These are phyloP conservation scores for Tuber aestivum DNA, from an alignment of 495 filamentous ascomycete genomes.

Conservation along the genomic window DNA sequence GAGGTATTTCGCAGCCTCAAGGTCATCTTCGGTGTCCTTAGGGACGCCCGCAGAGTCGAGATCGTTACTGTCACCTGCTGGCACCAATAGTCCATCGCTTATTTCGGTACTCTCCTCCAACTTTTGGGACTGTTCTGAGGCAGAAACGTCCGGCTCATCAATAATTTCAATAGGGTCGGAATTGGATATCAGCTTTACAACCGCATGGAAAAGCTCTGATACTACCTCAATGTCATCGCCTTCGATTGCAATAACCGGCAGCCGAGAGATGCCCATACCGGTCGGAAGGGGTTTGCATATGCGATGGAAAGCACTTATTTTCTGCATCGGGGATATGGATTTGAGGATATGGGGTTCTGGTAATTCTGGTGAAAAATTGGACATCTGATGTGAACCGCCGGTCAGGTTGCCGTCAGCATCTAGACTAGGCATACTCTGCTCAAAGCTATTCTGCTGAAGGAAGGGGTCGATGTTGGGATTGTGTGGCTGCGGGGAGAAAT, in stretches of 20 bases:
- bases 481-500: slow-evolving; percentile 21
- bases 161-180: slow-evolving; percentile 31
- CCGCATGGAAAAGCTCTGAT: slow-evolving; percentile 28
- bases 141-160: slow-evolving; percentile 29
- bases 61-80: slow-evolving; percentile 4
- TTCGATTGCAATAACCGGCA: slow-evolving; percentile 77
- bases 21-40: slow-evolving; percentile 28
- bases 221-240: slow-evolving; percentile 47
- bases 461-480: slow-evolving; percentile 41
- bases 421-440: slow-evolving; percentile 28
- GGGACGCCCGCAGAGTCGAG: background rate
- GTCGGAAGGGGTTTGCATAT: slow-evolving; percentile 40
- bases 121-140: background rate
- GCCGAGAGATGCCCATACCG: slow-evolving; percentile 48
- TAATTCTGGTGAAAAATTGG: slow-evolving; percentile 20
- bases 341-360: slow-evolving; percentile 23
- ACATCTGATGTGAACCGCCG: slow-evolving; percentile 13
- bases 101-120: background rate
- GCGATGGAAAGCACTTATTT: slow-evolving; percentile 36
- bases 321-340: slow-evolving; percentile 26
- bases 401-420: slow-evolving; percentile 27
- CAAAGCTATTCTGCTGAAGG: slow-evolving; percentile 38
- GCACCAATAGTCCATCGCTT: slow-evolving; percentile 19
- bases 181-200: slow-evolving; percentile 31
- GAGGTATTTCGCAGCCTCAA: slow-evolving; percentile 27